phyloP scores from a whole-genome alignment of 257 asterid genomes.

The Ballota nigra region DNA sequence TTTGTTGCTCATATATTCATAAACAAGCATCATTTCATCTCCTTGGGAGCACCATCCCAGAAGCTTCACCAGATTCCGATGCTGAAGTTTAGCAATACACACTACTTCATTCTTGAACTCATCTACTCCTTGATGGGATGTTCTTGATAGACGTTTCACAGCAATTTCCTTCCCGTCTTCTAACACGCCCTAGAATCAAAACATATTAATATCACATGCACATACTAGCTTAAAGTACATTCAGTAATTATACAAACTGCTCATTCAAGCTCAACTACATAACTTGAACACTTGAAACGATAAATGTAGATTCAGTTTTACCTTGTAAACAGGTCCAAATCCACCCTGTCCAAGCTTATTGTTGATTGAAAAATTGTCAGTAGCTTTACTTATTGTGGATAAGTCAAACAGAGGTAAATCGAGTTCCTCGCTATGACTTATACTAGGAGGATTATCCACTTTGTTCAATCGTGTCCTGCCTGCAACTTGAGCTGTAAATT shows the following conservation, averaged over 20 bases:
- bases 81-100: slow-evolving; percentile 33
- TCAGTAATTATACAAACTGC: not conserved
- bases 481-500: not conserved
- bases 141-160: slow-evolving; percentile 30
- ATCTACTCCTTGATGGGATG: slow-evolving; percentile 36
- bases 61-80: slow-evolving; percentile 36
- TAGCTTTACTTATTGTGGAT: slow-evolving; percentile 17
- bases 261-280: not conserved
- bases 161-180: slow-evolving; percentile 37
- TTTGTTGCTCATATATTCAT: slow-evolving; percentile 25
- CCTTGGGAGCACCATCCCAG: slow-evolving; percentile 33
- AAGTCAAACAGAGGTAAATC: slow-evolving; percentile 33
- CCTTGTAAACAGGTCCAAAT: slow-evolving; percentile 44
- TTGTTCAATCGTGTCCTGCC: not conserved
- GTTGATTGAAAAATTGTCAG: slow-evolving; percentile 21
- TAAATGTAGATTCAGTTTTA: not conserved
- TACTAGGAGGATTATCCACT: not conserved
- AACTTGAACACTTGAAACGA: not conserved
- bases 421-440: slow-evolving; percentile 1
- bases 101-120: not conserved
- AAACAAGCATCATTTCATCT: slow-evolving; percentile 16
- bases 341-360: slow-evolving; percentile 34
- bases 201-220: not conserved
- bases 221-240: not conserved
- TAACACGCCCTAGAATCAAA: slow-evolving; percentile 13